These are phyloP conservation scores for Wallacemonas sp. DNA, from an alignment of 208 protist species.

Conservation along the genomic window DNA sequence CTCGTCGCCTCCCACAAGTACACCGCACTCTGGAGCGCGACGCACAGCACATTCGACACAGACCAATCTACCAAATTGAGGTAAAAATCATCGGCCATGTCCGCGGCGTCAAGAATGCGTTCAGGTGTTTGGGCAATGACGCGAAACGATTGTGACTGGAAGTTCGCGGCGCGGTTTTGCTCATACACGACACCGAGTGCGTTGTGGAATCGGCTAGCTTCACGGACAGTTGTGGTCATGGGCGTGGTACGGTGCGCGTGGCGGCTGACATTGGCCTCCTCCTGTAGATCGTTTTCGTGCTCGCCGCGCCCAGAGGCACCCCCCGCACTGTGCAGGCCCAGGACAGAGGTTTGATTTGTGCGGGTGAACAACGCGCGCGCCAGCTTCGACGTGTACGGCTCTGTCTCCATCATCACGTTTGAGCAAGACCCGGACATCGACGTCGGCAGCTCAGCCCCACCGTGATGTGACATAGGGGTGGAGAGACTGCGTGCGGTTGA, in stretches of 20 bases:
- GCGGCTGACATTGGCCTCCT: conserved; percentile 2
- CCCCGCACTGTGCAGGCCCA: conserved; percentile 59
- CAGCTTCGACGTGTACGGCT: conserved; percentile 82
- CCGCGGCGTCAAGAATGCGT: conserved; percentile 97
- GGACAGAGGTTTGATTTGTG: conserved; percentile 63
- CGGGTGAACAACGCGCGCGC: conserved; percentile 73
- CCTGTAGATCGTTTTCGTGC: conserved; percentile 3
- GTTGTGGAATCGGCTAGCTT: conserved; percentile 55
- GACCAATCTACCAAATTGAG: conserved; percentile 99
- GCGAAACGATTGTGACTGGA: conserved; percentile 74
- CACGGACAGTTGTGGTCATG: neutral
- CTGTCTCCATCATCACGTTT: conserved; percentile 35
- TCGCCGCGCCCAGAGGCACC: no score
- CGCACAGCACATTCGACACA: conserved; percentile 86
- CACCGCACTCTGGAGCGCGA: conserved; percentile 95
- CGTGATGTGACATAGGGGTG: no score
- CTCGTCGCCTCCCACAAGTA: conserved; percentile 98
- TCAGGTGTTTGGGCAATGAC: conserved; percentile 93
- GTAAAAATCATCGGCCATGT: conserved; percentile 99
- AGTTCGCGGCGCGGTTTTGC: conserved; percentile 81
- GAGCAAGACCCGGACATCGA: neutral
- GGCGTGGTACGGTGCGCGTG: neutral
- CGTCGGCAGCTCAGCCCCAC: neutral
- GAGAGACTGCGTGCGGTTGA: neutral
- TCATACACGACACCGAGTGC: conserved; percentile 84